Base-by-base conservation (phyloP, 108 stramenopile genomes). In the Cylindrotheca fusiformis region DNA sequence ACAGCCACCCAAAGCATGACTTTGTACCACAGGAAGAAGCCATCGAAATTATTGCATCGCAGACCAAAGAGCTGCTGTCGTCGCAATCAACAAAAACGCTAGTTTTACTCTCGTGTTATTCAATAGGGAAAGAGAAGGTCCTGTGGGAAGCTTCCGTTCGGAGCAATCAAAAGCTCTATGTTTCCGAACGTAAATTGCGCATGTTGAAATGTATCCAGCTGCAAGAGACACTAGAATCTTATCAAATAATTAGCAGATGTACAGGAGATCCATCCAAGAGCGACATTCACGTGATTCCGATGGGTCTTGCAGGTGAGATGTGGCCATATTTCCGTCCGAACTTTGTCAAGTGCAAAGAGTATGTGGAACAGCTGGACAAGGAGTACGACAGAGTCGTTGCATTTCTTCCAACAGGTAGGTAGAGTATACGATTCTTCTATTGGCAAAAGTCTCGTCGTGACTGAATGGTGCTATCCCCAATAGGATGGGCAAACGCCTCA, bases 41-140 rank as follows among this genome's bases (percentile, higher is more conserved):
- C 0, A 55, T 87, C 18, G 76, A 82, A 26, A 32, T 45, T 1
- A 71, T 80, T 53, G 80, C 81, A 1, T 44, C 56, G 25, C 61
- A 77, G 31, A 55, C 67, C 0, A 31, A 72, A 36, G 69, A 56
- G 10, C 33, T 84, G 26, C 56, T 83, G 8, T 62, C 54, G 1
- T 31, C 52, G 2, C 17, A 25, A 2, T 27, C 47, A n/a, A 3
- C 6, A 24, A 53, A 68, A 31, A 80, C 78, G 10, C 65, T 87
- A 17, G 68, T 87, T 28, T 29, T 87, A 32, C 65, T 87, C n/a
- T 81, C 80, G 1, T 81, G 82, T 41, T 87, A 87, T 54, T 76
- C 71, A 14, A 87, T 87, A 32, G 86, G 86, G 0, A 87, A 87
- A 55, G 86, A 87, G 68, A 83, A 81, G 44, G 72, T 83, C 2